These are phyloP conservation scores for Biscogniauxia marginata DNA, from an alignment of 2,329 filamentous ascomycete species.

Conservation along the genomic window DNA sequence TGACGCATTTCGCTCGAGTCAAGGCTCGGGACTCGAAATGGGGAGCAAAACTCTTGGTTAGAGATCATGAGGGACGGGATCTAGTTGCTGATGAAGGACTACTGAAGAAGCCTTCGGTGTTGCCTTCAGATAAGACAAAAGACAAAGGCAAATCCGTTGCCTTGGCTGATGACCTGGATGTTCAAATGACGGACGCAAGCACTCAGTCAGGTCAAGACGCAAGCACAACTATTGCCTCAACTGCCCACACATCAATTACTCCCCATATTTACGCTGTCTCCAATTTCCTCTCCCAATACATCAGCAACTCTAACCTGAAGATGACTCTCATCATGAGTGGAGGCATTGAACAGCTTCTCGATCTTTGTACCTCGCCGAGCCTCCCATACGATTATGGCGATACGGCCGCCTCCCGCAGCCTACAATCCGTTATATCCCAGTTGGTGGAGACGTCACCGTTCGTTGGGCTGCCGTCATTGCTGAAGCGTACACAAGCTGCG, in stretches of 20 bases:
- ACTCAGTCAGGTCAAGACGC: slow-evolving; percentile 19
- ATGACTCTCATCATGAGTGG: slow-evolving; percentile 72
- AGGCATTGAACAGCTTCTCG: slow-evolving; percentile 79
- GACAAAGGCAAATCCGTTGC: slow-evolving; percentile 39
- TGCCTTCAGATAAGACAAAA: slow-evolving; percentile 31
- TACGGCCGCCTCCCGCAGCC: slow-evolving; percentile 63
- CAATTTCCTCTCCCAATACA: slow-evolving; percentile 73
- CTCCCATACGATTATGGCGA: slow-evolving; percentile 73
- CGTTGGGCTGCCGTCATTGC: slow-evolving; percentile 75
- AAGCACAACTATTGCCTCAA: slow-evolving; percentile 16
- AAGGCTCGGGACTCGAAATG: slow-evolving; percentile 68
- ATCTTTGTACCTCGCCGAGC: slow-evolving; percentile 79
- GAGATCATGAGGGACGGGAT: slow-evolving; percentile 56
- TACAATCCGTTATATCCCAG: slow-evolving; percentile 72
- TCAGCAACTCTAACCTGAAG: slow-evolving; percentile 72
- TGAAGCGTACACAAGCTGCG: slow-evolving; percentile 70
- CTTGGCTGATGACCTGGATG: slow-evolving; percentile 45
- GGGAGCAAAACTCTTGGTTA: slow-evolving; percentile 75
- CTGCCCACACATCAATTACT: slow-evolving; percentile 44
- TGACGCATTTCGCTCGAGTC: slow-evolving; percentile 69
- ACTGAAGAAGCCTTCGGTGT: slow-evolving; percentile 22
- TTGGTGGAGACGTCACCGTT: slow-evolving; percentile 80
- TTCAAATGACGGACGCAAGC: slow-evolving; percentile 65
- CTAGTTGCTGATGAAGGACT: slow-evolving; percentile 53
- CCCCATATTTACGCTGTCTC: slow-evolving; percentile 74